Percentiles rank a stretch among this genome's conserved stretches.
These are phyloP conservation scores for Escovopsis sp. DNA, from an alignment of 2,329 filamentous ascomycete genomes.

Conservation along the genomic window DNA sequence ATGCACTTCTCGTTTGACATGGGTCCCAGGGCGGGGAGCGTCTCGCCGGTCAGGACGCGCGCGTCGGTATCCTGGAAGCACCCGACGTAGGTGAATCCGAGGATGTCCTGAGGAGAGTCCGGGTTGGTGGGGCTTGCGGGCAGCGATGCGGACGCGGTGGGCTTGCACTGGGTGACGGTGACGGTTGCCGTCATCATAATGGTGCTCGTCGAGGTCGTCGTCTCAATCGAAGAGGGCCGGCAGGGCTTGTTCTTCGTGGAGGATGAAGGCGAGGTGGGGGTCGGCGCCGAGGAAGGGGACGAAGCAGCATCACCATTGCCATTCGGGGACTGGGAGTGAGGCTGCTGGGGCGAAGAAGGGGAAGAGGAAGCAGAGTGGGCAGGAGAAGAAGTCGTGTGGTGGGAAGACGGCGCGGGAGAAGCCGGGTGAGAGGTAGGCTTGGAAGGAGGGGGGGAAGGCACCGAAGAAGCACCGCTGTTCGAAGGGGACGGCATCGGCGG, in stretches of 20 bases:
- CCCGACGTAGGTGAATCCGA: conserved; percentile 24
- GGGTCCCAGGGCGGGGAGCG: conserved; percentile 26
- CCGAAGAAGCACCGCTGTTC: conserved; percentile 1
- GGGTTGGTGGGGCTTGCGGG: conserved; percentile 11
- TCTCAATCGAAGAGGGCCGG: not conserved
- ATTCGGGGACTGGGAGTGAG: not conserved
- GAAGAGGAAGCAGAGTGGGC: not conserved
- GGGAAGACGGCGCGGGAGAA: not conserved
- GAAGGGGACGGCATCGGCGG: not conserved
- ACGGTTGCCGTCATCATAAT: not conserved
- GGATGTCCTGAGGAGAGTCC: conserved; percentile 8
- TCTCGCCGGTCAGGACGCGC: conserved; percentile 25
- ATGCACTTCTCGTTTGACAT: conserved; percentile 33
- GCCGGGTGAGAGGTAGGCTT: not conserved
- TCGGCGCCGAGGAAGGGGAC: not conserved
- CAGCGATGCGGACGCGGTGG: not conserved
- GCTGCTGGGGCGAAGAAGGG: not conserved
- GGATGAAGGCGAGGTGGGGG: not conserved
- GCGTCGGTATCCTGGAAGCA: conserved; percentile 26
- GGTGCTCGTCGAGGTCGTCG: too few relatives aligned
- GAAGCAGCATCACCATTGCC: conserved; percentile 1
- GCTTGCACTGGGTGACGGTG: not conserved
- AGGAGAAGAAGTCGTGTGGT: not conserved
- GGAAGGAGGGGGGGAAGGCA: not conserved
- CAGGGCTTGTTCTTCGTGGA: not conserved